Evolutionary conservation across 2,329 filamentous ascomycete species (phyloP), one percentile per base, ranked within the genome.

Genomic region (Aureobasidium mangrovei): DNA sequence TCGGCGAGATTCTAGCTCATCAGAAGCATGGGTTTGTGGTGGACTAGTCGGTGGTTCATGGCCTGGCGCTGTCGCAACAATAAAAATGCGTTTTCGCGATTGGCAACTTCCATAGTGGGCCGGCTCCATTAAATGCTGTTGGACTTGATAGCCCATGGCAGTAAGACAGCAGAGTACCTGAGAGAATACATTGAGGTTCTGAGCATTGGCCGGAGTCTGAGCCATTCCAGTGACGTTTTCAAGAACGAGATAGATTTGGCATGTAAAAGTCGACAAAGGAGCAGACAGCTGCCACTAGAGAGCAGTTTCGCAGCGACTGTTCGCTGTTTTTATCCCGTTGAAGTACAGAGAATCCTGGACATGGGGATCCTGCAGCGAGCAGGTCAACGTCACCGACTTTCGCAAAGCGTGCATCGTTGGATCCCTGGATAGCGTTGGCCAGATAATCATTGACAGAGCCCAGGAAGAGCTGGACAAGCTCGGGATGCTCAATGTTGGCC

Each of bases 201-300:
- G 72, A 0, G 55, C 49, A 8, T 63, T 62, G n/a, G 57, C 53
- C 2, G 52, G 35, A 9, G 45, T 46, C 44, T 70, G 75, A 0
- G 85, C 77, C 70, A 91, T 88, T 0, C 71, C 74, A 0, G 79
- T 69, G 0, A 94, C 88, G 60, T 94, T 94, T 65, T 94, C 88
- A 0, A 94, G 74, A 0, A 91, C 60, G 0, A 83, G 85, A 63
- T 86, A 91, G n/a, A 79, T 75, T 75, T 0, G 88, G 88, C 0
- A 84, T 78, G 59, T 88, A 90, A 0, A 88, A 70, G 58, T 94
- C 88, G 1, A 91, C 74, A 56, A 79, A 88, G 0, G 87, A 82
- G 0, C 83, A 83, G 36, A 91, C 88, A 0, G 86, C 86, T 0
- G 86, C 87, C 0, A 93, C 79, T 31, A 93, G 78, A 0, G 86